Evolutionary conservation across 169 alveolate species (phyloP).

Genomic region (Plasmodium adleri): DNA sequence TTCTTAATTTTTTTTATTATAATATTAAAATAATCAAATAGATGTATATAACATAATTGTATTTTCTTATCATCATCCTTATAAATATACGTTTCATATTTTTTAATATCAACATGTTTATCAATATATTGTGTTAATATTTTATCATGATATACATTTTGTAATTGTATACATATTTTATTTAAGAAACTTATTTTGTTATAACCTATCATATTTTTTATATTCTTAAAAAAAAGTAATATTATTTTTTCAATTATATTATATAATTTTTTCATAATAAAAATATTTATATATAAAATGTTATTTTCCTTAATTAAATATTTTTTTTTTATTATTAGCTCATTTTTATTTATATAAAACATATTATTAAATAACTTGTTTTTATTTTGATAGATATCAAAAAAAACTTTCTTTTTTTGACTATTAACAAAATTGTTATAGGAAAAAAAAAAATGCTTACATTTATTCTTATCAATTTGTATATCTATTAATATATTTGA

Average conservation of each 20-base stretch:
- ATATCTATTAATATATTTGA: neutral
- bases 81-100: constrained; percentile 60
- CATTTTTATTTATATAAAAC: constrained; percentile 6
- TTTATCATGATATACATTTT: neutral
- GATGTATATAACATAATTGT: neutral
- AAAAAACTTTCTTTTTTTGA: constrained; percentile 1
- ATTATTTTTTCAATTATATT: constrained; percentile 22
- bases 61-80: neutral
- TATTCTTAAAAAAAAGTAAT: constrained; percentile 36
- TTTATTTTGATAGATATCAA: constrained; percentile 1
- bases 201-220: constrained; percentile 60
- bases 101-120: constrained; percentile 8
- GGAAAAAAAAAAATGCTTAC: constrained; percentile 2
- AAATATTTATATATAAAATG: constrained; percentile 16
- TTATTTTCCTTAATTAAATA: neutral
- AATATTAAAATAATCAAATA: constrained; percentile 18
- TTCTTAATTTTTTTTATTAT: constrained; percentile 31
- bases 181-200: constrained; percentile 53
- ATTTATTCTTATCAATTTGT: constrained; percentile 3
- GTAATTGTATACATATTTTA: constrained; percentile 44
- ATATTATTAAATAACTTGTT: neutral
- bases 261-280: constrained; percentile 12
- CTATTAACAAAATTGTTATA: constrained; percentile 3
- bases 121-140: constrained; percentile 23
- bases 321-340: neutral